These are phyloP conservation scores for Carex myosuroides DNA, from an alignment of 176 grass and related monocot genomes.

Conservation along the genomic window DNA sequence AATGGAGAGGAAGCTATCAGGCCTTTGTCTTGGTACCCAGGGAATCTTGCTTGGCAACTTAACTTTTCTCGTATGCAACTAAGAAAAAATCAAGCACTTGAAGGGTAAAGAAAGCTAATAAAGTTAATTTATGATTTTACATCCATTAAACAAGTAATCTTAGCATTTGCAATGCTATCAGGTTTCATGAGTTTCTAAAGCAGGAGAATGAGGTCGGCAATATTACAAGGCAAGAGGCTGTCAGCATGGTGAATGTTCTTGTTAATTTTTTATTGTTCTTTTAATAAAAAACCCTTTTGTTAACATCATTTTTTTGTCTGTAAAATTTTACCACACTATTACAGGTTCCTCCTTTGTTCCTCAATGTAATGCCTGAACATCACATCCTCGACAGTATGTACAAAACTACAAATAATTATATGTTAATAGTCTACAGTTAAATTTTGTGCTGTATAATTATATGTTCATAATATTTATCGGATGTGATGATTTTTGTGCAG, in stretches of 20 bases:
- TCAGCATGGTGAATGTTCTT: slow-evolving; percentile 73
- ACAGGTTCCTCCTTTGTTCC: slow-evolving; percentile 93
- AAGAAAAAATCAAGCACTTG: slow-evolving; percentile 95
- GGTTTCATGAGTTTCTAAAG: slow-evolving; percentile 97
- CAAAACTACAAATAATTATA: not conserved
- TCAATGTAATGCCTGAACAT: slow-evolving; percentile 86
- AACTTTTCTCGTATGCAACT: slow-evolving; percentile 98
- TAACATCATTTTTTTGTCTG: not conserved
- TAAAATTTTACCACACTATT: slow-evolving; percentile 22
- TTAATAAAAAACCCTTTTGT: not conserved
- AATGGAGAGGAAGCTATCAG: slow-evolving; percentile 76
- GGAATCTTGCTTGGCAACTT: slow-evolving; percentile 97
- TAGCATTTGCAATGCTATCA: slow-evolving; percentile 18
- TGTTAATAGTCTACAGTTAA: not conserved
- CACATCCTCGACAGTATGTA: slow-evolving; percentile 94
- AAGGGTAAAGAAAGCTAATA: slow-evolving; percentile 49
- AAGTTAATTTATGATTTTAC: slow-evolving; percentile 17
- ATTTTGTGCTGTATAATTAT: not conserved
- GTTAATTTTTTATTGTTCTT: slow-evolving; percentile 21
- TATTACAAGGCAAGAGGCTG: slow-evolving; percentile 99
- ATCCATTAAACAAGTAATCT: not conserved
- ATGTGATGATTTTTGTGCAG: slow-evolving; percentile 48
- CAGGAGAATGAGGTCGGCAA: slow-evolving; percentile 96
- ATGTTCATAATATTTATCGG: slow-evolving; percentile 13
- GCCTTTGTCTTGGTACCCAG: slow-evolving; percentile 91